Conservation (phyloP, 2,329 filamentous ascomycete genomes). For the Cytospora piceae region DNA sequence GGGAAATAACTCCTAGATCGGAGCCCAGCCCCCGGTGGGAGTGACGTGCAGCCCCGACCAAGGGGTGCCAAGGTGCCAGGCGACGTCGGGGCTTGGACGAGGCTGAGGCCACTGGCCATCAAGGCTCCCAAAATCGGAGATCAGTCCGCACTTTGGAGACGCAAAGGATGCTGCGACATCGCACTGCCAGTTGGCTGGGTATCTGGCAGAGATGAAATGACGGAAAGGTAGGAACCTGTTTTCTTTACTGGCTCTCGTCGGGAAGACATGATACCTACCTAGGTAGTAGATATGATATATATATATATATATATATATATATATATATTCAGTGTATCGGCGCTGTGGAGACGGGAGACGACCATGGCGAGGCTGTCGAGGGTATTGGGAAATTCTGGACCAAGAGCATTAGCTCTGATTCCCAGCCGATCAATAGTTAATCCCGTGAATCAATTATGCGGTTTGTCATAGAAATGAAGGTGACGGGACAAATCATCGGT, state of each 20-base stretch:
- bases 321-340: no score
- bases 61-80: conserved; percentile 1
- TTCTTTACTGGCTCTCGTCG: neutral
- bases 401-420: neutral
- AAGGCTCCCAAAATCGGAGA: neutral
- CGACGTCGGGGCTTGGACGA: conserved; percentile 20
- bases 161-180: conserved; percentile 23
- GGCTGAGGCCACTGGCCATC: conserved; percentile 24
- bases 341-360: neutral
- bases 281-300: no score
- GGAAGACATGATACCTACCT: neutral
- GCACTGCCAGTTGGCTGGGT: conserved; percentile 7
- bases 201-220: neutral
- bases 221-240: conserved; percentile 10
- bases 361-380: neutral
- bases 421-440: no score
- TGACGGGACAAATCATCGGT: no score
- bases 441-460: no score
- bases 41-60: conserved; percentile 5
- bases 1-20: conserved; percentile 21
- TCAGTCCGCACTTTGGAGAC: neutral
- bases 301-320: no score
- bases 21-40: conserved; percentile 13
- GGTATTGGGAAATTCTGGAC: neutral
- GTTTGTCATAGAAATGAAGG: no score